phyloP scores from a whole-genome alignment of 1,139 yeast species.

The Waltiozyma sp. region DNA sequence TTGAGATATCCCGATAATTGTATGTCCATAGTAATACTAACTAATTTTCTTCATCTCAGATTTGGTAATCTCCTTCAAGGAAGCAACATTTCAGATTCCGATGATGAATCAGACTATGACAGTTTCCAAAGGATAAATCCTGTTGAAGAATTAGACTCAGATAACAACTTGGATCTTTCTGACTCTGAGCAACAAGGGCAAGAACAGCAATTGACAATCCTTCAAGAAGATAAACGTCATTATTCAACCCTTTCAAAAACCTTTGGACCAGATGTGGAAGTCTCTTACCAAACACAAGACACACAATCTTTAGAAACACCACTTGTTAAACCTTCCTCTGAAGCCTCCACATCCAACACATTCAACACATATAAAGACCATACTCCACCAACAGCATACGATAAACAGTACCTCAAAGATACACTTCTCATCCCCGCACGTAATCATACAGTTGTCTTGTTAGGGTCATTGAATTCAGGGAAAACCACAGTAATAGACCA shows the following conservation, averaged over 20 bases:
- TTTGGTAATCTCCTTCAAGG: neutral
- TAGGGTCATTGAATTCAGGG: conserved; percentile 83
- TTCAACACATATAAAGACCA: conserved; percentile 30
- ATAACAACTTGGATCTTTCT: too few species aligned
- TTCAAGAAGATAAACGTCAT: conserved; percentile 35
- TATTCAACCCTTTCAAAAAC: conserved; percentile 32
- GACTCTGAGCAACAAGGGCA: conserved; percentile 12
- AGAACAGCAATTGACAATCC: conserved; percentile 21
- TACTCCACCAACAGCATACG: conserved; percentile 50
- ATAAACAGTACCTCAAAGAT: conserved; percentile 49
- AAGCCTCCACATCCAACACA: conserved; percentile 30
- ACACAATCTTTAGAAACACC: conserved; percentile 50
- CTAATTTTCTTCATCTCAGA: neutral
- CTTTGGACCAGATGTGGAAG: conserved; percentile 53
- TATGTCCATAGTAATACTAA: neutral
- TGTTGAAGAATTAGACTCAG: conserved; percentile 11
- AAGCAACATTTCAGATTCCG: conserved; percentile 1
- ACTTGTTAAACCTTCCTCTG: conserved; percentile 43
- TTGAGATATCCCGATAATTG: neutral
- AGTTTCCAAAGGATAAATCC: conserved; percentile 10
- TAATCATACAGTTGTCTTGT: conserved; percentile 65
- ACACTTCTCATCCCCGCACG: conserved; percentile 49
- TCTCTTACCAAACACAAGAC: conserved; percentile 47
- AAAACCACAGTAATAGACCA: conserved; percentile 73
- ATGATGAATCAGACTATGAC: conserved; percentile 6